Evolutionary conservation across 2,329 filamentous ascomycete genomes (phyloP).

Genomic region (Penicillium expansum): DNA sequence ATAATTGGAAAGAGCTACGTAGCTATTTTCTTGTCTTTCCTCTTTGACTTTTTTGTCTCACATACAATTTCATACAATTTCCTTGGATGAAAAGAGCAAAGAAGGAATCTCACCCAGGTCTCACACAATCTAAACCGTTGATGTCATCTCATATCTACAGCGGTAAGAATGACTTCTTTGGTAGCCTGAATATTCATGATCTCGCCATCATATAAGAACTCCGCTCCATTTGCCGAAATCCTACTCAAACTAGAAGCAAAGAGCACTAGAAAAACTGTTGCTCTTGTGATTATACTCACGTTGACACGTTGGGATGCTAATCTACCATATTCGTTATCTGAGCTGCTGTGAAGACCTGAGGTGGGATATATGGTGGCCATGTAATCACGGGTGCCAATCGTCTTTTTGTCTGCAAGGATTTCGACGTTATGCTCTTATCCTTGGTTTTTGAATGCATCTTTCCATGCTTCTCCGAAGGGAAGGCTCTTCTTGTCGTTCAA

Average conservation of each 20-base stretch:
- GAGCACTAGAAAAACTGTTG: slow-evolving; percentile 11
- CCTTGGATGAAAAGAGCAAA: not conserved
- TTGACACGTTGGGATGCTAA: slow-evolving; percentile 6
- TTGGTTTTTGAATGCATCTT: slow-evolving; percentile 10
- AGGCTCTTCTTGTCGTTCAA: not conserved
- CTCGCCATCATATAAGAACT: slow-evolving; percentile 3
- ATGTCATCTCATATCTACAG: slow-evolving; percentile 3
- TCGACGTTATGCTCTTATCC: slow-evolving; percentile 8
- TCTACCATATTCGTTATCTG: slow-evolving; percentile 13
- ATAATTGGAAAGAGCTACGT: not conserved
- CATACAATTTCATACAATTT: not conserved
- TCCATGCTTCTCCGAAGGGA: slow-evolving; percentile 16
- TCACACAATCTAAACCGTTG: not conserved
- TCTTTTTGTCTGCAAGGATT: slow-evolving; percentile 7
- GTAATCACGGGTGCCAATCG: slow-evolving; percentile 11
- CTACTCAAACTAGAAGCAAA: not conserved
- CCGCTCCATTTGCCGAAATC: slow-evolving; percentile 2
- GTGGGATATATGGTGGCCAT: slow-evolving; percentile 15
- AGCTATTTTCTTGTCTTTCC: not conserved
- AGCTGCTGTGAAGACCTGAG: slow-evolving; percentile 17
- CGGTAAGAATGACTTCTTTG: slow-evolving; percentile 46
- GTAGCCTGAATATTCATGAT: slow-evolving; percentile 4
- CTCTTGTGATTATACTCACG: slow-evolving; percentile 14
- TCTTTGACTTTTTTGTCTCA: not conserved
- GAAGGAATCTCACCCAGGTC: not conserved